phyloP scores from a whole-genome alignment of 2,329 filamentous ascomycete genomes.

The Rosellinia necatrix region DNA sequence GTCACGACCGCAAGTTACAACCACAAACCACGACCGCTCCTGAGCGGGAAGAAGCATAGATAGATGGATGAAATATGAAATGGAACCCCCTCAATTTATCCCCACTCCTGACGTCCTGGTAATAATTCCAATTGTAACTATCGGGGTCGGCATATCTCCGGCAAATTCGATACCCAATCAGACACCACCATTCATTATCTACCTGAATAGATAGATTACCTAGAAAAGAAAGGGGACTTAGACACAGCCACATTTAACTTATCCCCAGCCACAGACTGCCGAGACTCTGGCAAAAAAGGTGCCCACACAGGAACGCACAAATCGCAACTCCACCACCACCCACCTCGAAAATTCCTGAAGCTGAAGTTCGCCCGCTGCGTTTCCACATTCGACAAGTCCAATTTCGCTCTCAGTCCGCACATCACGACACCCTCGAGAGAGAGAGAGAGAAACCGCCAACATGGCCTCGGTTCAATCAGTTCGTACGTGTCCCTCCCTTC shows the following conservation, averaged over 20 bases:
- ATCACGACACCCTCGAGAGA: slow-evolving; percentile 17
- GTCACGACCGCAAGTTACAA: too few relatives aligned
- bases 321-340: slow-evolving; percentile 28
- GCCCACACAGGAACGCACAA: slow-evolving; percentile 30
- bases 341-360: slow-evolving; percentile 26
- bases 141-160: too few relatives aligned
- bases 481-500: slow-evolving; percentile 19
- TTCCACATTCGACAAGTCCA: slow-evolving; percentile 27
- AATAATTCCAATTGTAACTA: too few relatives aligned
- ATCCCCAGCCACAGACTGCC: slow-evolving; percentile 24
- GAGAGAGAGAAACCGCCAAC: slow-evolving; percentile 21
- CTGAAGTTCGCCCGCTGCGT: slow-evolving; percentile 28
- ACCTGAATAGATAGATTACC: too few relatives aligned
- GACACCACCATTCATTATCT: too few relatives aligned
- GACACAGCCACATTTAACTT: slow-evolving; percentile 15
- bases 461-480: slow-evolving; percentile 29
- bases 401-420: slow-evolving; percentile 21
- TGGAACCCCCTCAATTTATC: too few relatives aligned
- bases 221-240: too few relatives aligned
- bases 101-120: too few relatives aligned
- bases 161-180: too few relatives aligned
- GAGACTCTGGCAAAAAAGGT: slow-evolving; percentile 23
- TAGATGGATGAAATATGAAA: too few relatives aligned
- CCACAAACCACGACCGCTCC: too few relatives aligned
- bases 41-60: too few relatives aligned